Evolutionary conservation across 768 basidiomycete genomes (phyloP).

Genomic region (Termitomyces sp.): DNA sequence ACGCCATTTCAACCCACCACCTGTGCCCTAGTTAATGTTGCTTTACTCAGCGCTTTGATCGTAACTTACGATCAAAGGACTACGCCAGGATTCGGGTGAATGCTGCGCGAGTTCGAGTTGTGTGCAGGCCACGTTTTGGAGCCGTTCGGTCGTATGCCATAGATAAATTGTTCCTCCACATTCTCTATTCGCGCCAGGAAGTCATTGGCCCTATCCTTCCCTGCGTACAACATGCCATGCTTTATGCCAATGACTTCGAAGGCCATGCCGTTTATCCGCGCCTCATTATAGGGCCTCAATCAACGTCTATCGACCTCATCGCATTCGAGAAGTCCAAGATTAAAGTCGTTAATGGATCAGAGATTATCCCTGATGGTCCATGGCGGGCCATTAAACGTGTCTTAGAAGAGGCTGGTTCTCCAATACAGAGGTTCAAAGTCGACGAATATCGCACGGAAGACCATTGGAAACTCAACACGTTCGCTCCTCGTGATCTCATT

Average conservation of each 20-base stretch:
- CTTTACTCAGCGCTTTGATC: not conserved
- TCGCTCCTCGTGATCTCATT: slow-evolving; percentile 1
- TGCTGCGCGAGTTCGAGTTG: slow-evolving; percentile 2
- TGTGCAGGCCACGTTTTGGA: not conserved
- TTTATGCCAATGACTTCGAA: slow-evolving; percentile 2
- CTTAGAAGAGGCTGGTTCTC: not conserved
- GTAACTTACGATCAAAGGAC: not conserved
- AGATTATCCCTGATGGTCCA: not conserved
- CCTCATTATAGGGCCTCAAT: slow-evolving; percentile 2
- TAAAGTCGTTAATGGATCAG: not conserved
- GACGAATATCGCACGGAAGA: slow-evolving; percentile 4
- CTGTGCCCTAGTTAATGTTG: not conserved
- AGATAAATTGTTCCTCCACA: slow-evolving; percentile 3
- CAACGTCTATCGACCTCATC: slow-evolving; percentile 3
- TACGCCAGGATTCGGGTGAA: slow-evolving; percentile 1
- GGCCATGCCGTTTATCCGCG: slow-evolving; percentile 7
- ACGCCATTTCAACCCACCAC: not conserved
- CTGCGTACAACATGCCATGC: not conserved
- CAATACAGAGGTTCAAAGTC: not conserved
- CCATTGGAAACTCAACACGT: slow-evolving; percentile 4
- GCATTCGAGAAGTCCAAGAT: not conserved
- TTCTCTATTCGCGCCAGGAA: slow-evolving; percentile 4
- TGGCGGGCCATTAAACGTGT: slow-evolving; percentile 2
- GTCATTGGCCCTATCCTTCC: slow-evolving; percentile 2
- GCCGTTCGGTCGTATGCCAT: not conserved